Base-by-base conservation (phyloP, 768 basidiomycete genomes). In the Kwoniella newhampshirensis region DNA sequence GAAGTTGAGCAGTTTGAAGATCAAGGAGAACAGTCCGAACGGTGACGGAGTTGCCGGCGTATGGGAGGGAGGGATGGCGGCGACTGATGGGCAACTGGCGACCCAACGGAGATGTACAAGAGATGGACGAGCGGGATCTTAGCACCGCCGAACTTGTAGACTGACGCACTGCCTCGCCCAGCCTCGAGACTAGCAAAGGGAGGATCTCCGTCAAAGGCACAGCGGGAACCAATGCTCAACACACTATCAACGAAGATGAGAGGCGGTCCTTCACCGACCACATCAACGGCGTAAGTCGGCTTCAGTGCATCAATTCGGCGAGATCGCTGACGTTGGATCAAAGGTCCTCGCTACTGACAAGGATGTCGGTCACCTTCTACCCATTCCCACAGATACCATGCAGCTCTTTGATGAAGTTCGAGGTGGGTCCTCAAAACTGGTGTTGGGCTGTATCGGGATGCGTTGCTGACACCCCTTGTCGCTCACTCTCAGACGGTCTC, bases 201-300 rank as follows among this genome's bases (percentile, higher is more conserved):
- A 94, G 91, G 73, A 90, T 97, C 58, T 90, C 89, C 1, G 90
- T 97, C 21, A 85, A 91, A 73, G 94, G 94, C 55, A 91, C 91
- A 3, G 75, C 72, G 1, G 96, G 90, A 66, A 88, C 89, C 50
- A 96, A 93, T 77, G 89, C 91, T 62, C 90, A 88, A 77, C 94
- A 97, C 79, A 94, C 94, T 30, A 87, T 98, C 78, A 96, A 96
- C 79, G 91, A 97, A 77, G 94, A 98, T 75, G 94, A 97, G 75
- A 82, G 91, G 51, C 80, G 83, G 20, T 92, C 94, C 73, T 98
- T 98, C 79, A 98, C 94, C n/a, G 88, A 90, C 72, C 94, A 99
- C 78, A 98, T 99, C 80, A 99, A 99, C 75, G 79, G 82, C 57
- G 94, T 96, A 69, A 62, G 88, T 51, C 5, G 8, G 17, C 53